Percentiles rank a stretch among this genome's conserved stretches.
Conservation (phyloP, 768 basidiomycete species). For the Termitomyces sp. region DNA sequence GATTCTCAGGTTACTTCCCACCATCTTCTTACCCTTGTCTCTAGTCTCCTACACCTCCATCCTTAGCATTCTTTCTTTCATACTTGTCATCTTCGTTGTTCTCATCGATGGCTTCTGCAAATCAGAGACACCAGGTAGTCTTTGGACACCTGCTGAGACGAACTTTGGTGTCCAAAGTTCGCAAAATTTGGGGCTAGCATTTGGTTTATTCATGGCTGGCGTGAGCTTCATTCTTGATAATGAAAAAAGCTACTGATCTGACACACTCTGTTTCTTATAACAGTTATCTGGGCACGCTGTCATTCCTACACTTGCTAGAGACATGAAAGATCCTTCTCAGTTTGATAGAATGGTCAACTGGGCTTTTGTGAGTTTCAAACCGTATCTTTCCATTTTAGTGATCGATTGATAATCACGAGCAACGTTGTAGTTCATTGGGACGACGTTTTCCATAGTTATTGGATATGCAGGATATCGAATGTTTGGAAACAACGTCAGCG, state of each 20-base stretch:
- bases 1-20: conserved; percentile 66
- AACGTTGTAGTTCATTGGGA: conserved; percentile 53
- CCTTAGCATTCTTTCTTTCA: conserved; percentile 75
- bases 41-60: conserved; percentile 88
- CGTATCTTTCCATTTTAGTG: neutral
- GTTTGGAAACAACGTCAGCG: conserved; percentile 79
- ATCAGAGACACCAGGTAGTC: conserved; percentile 68
- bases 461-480: conserved; percentile 87
- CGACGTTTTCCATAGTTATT: conserved; percentile 59
- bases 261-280: neutral
- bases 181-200: conserved; percentile 67
- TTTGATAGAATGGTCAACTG: conserved; percentile 83
- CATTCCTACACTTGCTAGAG: conserved; percentile 83
- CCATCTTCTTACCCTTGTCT: conserved; percentile 80
- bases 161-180: conserved; percentile 48
- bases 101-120: conserved; percentile 81
- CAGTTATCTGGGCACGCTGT: conserved; percentile 92
- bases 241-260: neutral
- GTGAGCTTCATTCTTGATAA: conserved; percentile 35
- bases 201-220: conserved; percentile 91
- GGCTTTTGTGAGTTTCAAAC: conserved; percentile 66
- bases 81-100: conserved; percentile 73
- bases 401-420: neutral
- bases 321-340: conserved; percentile 80
- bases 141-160: conserved; percentile 75